Base-by-base conservation (phyloP, 2,329 filamentous ascomycete genomes). In the Colletotrichum spaethianum region DNA sequence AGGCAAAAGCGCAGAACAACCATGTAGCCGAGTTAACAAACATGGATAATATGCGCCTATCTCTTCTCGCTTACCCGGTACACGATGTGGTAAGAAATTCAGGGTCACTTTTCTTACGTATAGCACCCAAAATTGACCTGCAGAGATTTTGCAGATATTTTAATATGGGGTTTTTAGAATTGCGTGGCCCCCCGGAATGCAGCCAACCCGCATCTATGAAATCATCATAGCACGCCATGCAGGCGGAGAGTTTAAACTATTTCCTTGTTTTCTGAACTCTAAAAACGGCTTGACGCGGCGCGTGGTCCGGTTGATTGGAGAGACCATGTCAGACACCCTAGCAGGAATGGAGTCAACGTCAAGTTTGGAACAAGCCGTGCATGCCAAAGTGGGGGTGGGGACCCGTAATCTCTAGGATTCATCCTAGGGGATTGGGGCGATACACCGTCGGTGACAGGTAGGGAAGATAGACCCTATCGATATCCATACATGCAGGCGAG, bases 231-330 rank as follows among this genome's bases (percentile, higher is more conserved):
- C 48, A 23, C 48, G 38, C 48, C 38, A 63, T 55, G 61, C 61
- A 16, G 16, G 36, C 57, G 26, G 12, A 40, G 23, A 14, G 68
- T 63, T 67, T 68, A 57, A 38, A 28, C 28, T 23, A 18, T 44
- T 57, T 63, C 64, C 69, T 40, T 70, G 68, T 33, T 70, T 55
- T 52, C 50, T 31, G 40, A 57, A 57, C 57, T 69, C 64, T 68
- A 72, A 68, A 33, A 16, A 40, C 69, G 53, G 33, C 23, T 62
- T 40, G 60, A 62, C 31, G 44, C 60, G 31, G 44, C 26, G 40
- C 53, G 61, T 40, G 38, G 44, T n/a, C 46, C 18, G 18, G 44
- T 60, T 72, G 65, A 72, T 72, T 72, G 70, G 70, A 53, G 70
- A 63, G 16, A 7, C 61, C 3, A 28, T 31, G 46, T 61, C 50